Percentiles rank a stretch among this genome's conserved stretches.
phyloP scores from a whole-genome alignment of 2,329 filamentous ascomycete genomes.

The Alternaria atra region DNA sequence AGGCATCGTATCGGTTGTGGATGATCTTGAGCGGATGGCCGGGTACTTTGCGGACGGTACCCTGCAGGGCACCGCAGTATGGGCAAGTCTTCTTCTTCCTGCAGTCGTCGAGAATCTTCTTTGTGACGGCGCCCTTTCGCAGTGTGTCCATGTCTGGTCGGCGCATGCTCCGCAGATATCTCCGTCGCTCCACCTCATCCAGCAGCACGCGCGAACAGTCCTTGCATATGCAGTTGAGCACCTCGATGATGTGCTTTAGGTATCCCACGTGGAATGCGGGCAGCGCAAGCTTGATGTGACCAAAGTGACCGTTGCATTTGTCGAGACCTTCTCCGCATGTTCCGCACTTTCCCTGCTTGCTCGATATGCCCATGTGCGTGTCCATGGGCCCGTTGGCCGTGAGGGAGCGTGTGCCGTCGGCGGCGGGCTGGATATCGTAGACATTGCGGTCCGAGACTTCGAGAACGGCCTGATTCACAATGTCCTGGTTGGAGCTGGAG shows the following conservation, averaged over 20 bases:
- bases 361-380: constrained; percentile 85
- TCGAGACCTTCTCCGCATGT: constrained; percentile 85
- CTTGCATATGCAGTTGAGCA: constrained; percentile 95
- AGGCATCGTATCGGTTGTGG: constrained; percentile 90
- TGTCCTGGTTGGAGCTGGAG: constrained; percentile 84
- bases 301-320: constrained; percentile 94
- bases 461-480: constrained; percentile 92
- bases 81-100: constrained; percentile 85
- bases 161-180: constrained; percentile 81
- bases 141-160: constrained; percentile 86
- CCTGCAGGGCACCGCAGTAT: constrained; percentile 83
- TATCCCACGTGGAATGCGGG: constrained; percentile 97
- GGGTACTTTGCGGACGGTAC: constrained; percentile 88
- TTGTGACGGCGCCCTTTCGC: constrained; percentile 81
- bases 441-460: constrained; percentile 94
- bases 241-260: constrained; percentile 89
- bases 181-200: constrained; percentile 78
- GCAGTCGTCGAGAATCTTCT: constrained; percentile 88
- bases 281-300: constrained; percentile 87
- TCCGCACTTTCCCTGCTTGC: constrained; percentile 78
- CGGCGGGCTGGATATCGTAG: constrained; percentile 80
- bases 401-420: constrained; percentile 69
- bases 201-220: constrained; percentile 87
- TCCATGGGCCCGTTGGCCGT: constrained; percentile 88
- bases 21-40: constrained; percentile 85